phyloP scores from a whole-genome alignment of 2,329 filamentous ascomycete genomes.

The Trichoderma cornu-damae region DNA sequence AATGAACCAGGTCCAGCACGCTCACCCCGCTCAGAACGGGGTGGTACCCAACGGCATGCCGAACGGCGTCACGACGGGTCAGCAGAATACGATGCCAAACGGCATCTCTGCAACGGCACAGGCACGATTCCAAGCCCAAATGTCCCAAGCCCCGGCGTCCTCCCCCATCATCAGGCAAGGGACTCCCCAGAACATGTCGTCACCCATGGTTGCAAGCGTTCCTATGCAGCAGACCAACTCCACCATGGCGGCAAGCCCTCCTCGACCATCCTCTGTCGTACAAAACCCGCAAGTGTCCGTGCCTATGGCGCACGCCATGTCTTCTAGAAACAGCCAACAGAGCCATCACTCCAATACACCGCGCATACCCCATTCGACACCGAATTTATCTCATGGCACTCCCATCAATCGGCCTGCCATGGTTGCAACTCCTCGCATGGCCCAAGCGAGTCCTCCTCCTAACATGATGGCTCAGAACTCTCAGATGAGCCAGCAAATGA shows the following conservation, averaged over 20 bases:
- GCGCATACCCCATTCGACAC: conserved; percentile 56
- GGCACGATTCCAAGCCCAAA: conserved; percentile 49
- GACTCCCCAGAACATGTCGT: conserved; percentile 61
- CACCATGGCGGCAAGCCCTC: conserved; percentile 63
- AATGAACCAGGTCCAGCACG: conserved; percentile 31
- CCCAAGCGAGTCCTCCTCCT: conserved; percentile 57
- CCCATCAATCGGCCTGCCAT: conserved; percentile 51
- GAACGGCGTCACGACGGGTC: conserved; percentile 28
- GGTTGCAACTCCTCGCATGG: conserved; percentile 56
- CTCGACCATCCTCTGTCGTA: conserved; percentile 60
- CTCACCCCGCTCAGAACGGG: conserved; percentile 36
- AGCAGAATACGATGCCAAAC: conserved; percentile 36
- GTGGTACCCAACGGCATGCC: conserved; percentile 36
- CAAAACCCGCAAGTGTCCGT: conserved; percentile 55
- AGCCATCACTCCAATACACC: conserved; percentile 61
- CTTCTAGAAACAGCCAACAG: conserved; percentile 59
- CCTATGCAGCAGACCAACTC: conserved; percentile 63
- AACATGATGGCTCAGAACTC: conserved; percentile 54
- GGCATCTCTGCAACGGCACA: conserved; percentile 37
- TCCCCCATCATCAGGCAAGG: conserved; percentile 63
- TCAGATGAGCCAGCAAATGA: conserved; percentile 49
- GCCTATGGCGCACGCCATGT: conserved; percentile 59
- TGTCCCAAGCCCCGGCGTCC: conserved; percentile 58
- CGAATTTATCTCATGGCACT: conserved; percentile 55
- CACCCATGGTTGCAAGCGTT: conserved; percentile 57